Evolutionary conservation across 805 yeast species (phyloP), one percentile per base, ranked within the genome.

Genomic region (Candida hispaniensis): DNA sequence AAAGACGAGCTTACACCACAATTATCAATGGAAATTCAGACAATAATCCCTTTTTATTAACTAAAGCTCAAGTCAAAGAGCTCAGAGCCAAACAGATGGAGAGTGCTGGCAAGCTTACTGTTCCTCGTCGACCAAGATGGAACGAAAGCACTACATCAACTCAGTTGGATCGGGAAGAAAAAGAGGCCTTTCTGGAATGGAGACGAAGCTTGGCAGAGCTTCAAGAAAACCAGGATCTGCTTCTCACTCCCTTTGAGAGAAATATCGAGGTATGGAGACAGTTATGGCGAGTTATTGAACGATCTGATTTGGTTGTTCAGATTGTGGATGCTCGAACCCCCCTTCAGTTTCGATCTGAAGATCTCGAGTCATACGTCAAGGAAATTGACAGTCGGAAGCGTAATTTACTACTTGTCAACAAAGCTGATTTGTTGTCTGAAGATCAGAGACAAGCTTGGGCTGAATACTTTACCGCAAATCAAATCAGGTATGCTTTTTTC

Each of bases 301-400:
- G 97, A 52, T 81, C 91, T 14, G 95, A 88, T 56, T 66, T 91
- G 48, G 73, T 91, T 23, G 96, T 91, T 5, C 98, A 91, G 56
- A 91, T 91, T 62, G 97, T 91, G 17, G 98, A 91, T 61, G 97
- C 96, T 8, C 71, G 98, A 59, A 85, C 82, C 53, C 98, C 98
- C 4, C 60, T 86, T 40, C 64, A 83, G 41, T 91, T 83, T 63
- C 70, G 97, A 54, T 85, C 95, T 2, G 71, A 71, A 15, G 97
- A 91, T 60, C 67, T 82, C 51, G 97, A 81, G 45, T 66, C 59
- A 14, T 91, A 91, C 51, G 96, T 85, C 13, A 63, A 68, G 38
- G 93, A 81, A 44, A 52, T 82, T 27, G 76, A 78, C 45, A 71
- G 74, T n/a, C 59, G 71, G 32, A 91, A 91, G 59, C 71, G 69